Evolutionary conservation across 306 rosid genomes (phyloP).

Genomic region (Lathyrus sativus): DNA sequence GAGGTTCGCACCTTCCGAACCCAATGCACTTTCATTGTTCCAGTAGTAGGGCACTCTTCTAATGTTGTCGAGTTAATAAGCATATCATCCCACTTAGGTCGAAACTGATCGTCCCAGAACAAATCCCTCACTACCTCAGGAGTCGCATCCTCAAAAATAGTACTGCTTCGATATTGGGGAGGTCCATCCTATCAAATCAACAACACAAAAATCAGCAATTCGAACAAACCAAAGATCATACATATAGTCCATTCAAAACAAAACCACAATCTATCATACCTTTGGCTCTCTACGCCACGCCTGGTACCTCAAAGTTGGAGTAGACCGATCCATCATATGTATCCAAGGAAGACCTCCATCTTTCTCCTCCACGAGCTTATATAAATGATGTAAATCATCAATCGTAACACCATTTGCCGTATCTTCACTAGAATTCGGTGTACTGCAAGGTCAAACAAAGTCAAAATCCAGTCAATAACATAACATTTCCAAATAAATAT

Average conservation of each 20-base stretch:
- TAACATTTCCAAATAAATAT: neutral
- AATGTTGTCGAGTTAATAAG: conserved; percentile 46
- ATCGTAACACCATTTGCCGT: conserved; percentile 30
- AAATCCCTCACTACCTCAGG: conserved; percentile 65
- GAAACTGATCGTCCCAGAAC: conserved; percentile 63
- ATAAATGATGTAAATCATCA: conserved; percentile 49
- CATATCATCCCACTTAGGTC: conserved; percentile 65
- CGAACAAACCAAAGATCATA: neutral
- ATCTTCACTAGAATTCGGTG: conserved; percentile 24
- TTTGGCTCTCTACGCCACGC: conserved; percentile 66
- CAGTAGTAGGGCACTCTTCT: conserved; percentile 64
- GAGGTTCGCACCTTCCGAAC: conserved; percentile 49
- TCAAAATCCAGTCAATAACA: conserved; percentile 12
- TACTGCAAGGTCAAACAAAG: conserved; percentile 23
- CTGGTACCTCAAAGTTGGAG: conserved; percentile 56
- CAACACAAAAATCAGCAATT: conserved; percentile 1
- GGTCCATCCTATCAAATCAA: conserved; percentile 54
- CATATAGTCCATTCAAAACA: neutral
- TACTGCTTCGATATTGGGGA: conserved; percentile 60
- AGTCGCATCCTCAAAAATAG: conserved; percentile 66
- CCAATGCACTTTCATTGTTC: conserved; percentile 64
- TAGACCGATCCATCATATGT: conserved; percentile 58
- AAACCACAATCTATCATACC: conserved; percentile 32
- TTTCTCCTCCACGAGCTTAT: conserved; percentile 56
- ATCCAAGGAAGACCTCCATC: conserved; percentile 68